Evolutionary conservation across 1,139 yeast species (phyloP), one percentile per base, ranked within the genome.

Genomic region (Geotrichum phurueaensis): DNA sequence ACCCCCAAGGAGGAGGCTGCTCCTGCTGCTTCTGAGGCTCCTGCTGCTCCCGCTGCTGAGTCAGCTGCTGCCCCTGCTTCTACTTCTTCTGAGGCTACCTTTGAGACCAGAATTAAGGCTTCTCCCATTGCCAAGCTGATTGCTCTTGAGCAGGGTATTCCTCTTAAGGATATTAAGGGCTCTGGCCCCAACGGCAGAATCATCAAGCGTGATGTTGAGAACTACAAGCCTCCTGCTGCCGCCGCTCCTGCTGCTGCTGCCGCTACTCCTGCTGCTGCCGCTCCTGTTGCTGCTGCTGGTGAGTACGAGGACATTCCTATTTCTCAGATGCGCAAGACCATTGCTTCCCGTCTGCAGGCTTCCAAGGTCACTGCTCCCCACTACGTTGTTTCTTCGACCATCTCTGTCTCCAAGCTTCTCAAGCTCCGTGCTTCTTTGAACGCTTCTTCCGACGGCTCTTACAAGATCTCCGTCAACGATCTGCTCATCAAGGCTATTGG

Each of bases 101-200:
- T 77, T 51, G 76, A 80, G 60, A 87, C 81, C 67, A 84, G 97
- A 77, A 87, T 94, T 75, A 75, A 90, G 69, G 99, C 99, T 59
- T 91, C 98, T 65, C 99, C 99, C 63, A 80, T 88, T 68, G 99
- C 99, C 66, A 92, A 92, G 81, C 84, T 85, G 68, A 81, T 94
- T 70, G 99, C 99, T 64, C 82, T 92, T 69, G 97, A 92, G 76
- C 85, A 87, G 77, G 98, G 98, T 70, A 81, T 94, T 70, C 83
- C 96, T 54, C 83, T 94, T 70, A 89, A 87, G 79, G 85, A 84
- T 69, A 79, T 94, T 72, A 84, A 85, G 77, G 99, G 98, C 69
- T 77, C 96, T 54, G 99, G 99, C 70, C 98, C 98, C 73, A 82
- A 82, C 70, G 98, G 98, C 67, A 88, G 99, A 80, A 89, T 94